Evolutionary conservation across 495 filamentous ascomycete genomes (phyloP), one percentile per base, ranked within the genome.

Genomic region (Xylaria intraflava): DNA sequence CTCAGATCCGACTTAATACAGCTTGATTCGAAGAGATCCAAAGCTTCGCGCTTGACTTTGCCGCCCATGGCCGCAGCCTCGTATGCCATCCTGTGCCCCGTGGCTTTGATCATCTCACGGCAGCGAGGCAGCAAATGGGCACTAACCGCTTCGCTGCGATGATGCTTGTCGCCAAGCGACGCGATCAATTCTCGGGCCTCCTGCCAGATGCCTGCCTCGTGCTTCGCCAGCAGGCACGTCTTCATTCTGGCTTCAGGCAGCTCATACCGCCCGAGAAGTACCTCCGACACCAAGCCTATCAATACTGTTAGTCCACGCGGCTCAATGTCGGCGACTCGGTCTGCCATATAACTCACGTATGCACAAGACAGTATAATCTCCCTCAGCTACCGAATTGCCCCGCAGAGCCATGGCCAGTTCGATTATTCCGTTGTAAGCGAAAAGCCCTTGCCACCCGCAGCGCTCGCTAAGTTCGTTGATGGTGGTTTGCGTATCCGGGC

Each of bases 51-150:
- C 20, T 62, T 58, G 0, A 73, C 41, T 5, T 65, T 60, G 1
- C 42, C 33, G 6, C 45, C 42, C 4, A 12, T 23, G 29, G 22
- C 24, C n/a, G 70, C 66, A 5, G 68, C 66, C 48, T 73, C 69
- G 22, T 66, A 62, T 0, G 64, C 69, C 67, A 71, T 71, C 1
- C 69, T 66, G n/a, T 69, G 62, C 0, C 67, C 70, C 5, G 67
- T 66, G 1, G 70, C 65, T 30, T 62, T 41, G 38, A 71, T 50
- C 8, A 72, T 52, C 0, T 60, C 48, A 2, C 58, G 59, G 26
- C 62, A 71, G 2, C 48, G 67, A 1, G 70, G 70, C 16, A 72
- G 51, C 27, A 74, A 65, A 20, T 60, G 39, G 0, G 46, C 39
- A 41, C 68, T 73, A 39, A 66, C 68, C 19, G 41, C 49, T 23